Evolutionary conservation across 2,329 filamentous ascomycete species (phyloP).

Genomic region (Teratosphaeria pseudoeucalypti): DNA sequence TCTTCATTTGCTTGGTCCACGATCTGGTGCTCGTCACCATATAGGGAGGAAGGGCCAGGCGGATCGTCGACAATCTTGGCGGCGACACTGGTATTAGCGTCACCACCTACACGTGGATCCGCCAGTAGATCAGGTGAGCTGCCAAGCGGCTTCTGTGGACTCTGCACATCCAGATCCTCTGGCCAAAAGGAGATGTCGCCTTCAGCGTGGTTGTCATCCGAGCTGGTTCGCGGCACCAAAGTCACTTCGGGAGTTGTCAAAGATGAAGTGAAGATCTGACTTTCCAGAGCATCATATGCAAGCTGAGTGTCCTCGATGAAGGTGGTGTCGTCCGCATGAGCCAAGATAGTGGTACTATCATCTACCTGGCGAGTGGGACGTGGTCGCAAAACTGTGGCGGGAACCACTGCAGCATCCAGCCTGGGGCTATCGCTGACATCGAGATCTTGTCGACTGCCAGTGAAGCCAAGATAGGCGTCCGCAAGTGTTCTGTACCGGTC

Average conservation of each 20-base stretch:
- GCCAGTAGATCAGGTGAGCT: not conserved
- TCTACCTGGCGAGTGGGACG: not conserved
- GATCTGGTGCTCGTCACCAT: not conserved
- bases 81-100: not conserved
- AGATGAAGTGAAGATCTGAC: conserved; percentile 28
- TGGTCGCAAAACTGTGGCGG: not conserved
- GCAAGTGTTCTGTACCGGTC: conserved; percentile 31
- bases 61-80: not conserved
- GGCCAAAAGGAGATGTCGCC: conserved; percentile 4
- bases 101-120: not conserved
- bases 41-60: not conserved
- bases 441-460: not conserved
- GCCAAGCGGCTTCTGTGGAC: not conserved
- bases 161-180: conserved; percentile 3
- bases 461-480: conserved; percentile 30
- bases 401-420: not conserved
- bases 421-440: not conserved
- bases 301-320: conserved; percentile 35
- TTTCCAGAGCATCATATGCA: conserved; percentile 31
- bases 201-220: not conserved
- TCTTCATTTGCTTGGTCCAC: not conserved
- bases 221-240: not conserved
- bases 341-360: not conserved
- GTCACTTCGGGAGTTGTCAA: conserved; percentile 4
- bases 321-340: conserved; percentile 5